Percentiles rank a stretch among this genome's conserved stretches.
phyloP scores from a whole-genome alignment of 495 filamentous ascomycete species.

The Penicillium maclennaniae region DNA sequence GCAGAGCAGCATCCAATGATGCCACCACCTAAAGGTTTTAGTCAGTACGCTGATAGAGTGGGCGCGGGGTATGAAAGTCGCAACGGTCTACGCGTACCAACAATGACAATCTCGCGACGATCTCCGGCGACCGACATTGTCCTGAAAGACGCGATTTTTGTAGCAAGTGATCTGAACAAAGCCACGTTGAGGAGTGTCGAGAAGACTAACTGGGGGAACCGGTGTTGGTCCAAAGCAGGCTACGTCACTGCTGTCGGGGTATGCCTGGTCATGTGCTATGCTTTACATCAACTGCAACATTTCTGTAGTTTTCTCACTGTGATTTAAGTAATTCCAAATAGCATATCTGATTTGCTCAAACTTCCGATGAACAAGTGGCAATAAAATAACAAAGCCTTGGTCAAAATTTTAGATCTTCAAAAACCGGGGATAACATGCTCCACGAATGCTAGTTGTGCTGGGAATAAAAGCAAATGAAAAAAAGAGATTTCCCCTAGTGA shows the following conservation, averaged over 20 bases:
- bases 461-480: constrained; percentile 6
- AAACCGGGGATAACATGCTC: constrained; percentile 19
- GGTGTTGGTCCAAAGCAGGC: constrained; percentile 3
- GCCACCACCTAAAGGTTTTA: constrained; percentile 64
- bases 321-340: not conserved
- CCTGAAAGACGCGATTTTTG: constrained; percentile 15
- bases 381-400: constrained; percentile 10
- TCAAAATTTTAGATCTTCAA: constrained; percentile 4
- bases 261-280: constrained; percentile 27
- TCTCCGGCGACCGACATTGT: constrained; percentile 37
- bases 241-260: constrained; percentile 28
- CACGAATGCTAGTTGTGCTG: constrained; percentile 25
- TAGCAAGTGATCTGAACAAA: constrained; percentile 18
- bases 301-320: not conserved
- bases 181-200: constrained; percentile 23
- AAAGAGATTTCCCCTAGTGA: not conserved
- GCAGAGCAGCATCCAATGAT: constrained; percentile 93
- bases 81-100: constrained; percentile 49
- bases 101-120: constrained; percentile 63
- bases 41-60: constrained; percentile 14
- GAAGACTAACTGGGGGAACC: not conserved
- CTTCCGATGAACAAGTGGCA: constrained; percentile 5
- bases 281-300: constrained; percentile 1
- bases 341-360: constrained; percentile 2
- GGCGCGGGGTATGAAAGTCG: constrained; percentile 24